Evolutionary conservation across 345 rosid species (phyloP), one percentile per base, ranked within the genome.

Genomic region (Cardamine resedifolia): DNA sequence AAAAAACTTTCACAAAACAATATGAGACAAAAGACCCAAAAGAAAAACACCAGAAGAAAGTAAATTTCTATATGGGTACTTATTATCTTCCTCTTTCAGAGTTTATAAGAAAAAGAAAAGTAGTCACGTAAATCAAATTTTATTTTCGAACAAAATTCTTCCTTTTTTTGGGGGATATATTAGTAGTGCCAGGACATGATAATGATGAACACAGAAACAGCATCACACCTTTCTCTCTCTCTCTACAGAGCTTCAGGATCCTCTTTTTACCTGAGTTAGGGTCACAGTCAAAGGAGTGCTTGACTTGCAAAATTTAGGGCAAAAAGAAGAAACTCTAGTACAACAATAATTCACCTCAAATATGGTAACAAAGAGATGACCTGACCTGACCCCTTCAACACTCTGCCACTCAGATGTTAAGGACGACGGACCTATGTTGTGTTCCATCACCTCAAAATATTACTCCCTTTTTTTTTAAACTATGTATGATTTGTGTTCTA

Each of bases 321-420:
- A 75, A 55, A 52, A 75, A 75, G 10, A 44, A 75, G 79, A 68
- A 75, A 75, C 65, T 61, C 10, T 55, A 68, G 70, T 68, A 75
- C 79, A 75, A 68, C 70, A 75, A 68, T 75, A 75, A 61, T 75
- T 53, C 70, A 75, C 79, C 79, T 31, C 74, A 68, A 61, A 75
- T 44, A 44, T 68, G 27, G 79, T n/a, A 68, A 62, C 65, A 68
- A 68, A 60, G 58, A 75, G 70, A 68, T 75, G 79, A 75, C 74
- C 64, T 75, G 79, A 75, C 74, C 64, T 62, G 11, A 68, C 79
- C 74, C 23, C 57, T 53, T 41, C 56, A 52, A 21, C 70, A 18
- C 73, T 74, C 74, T 68, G 74, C 68, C 79, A 67, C 56, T 68
- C 78, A 59, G 73, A 66, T 66, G 45, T 58, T 26, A 47, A 73